Conservation (phyloP, 176 grass and related monocot species). For the Echinochloa phyllopogon region DNA sequence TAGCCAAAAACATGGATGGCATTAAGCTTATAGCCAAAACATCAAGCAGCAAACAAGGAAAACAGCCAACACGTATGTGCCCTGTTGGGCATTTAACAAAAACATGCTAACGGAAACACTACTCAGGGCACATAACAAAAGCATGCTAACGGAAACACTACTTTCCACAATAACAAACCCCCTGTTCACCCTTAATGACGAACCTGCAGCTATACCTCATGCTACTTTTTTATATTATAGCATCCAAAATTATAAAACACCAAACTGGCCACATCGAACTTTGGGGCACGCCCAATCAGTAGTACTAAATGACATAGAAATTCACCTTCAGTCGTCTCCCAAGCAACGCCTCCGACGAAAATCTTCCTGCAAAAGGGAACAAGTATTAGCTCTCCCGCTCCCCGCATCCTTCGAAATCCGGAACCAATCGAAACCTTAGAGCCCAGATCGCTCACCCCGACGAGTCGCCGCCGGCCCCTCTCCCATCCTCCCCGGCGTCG, state of each 20-base stretch:
- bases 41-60: neutral
- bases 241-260: slow-evolving; percentile 13
- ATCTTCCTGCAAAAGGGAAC: slow-evolving; percentile 67
- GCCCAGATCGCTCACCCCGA: slow-evolving; percentile 59
- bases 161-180: neutral
- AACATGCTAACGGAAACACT: neutral
- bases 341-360: slow-evolving; percentile 80
- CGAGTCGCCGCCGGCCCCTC: slow-evolving; percentile 49
- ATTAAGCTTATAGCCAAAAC: neutral
- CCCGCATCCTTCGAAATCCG: neutral
- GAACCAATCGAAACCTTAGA: neutral
- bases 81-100: neutral
- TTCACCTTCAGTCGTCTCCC: slow-evolving; percentile 82
- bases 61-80: too few relatives aligned
- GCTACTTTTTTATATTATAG: neutral
- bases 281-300: neutral
- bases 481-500: slow-evolving; percentile 46
- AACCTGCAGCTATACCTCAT: neutral
- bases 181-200: neutral
- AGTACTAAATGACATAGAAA: neutral
- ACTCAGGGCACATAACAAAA: neutral
- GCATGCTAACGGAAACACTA: slow-evolving; percentile 3
- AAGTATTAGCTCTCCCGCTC: neutral
- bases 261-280: neutral
- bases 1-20: neutral